A percentile compares a stretch with the other conserved stretches of the same genome.
phyloP scores from a whole-genome alignment of 352 stramenopile species.

The Globisporangium abappressorium region DNA sequence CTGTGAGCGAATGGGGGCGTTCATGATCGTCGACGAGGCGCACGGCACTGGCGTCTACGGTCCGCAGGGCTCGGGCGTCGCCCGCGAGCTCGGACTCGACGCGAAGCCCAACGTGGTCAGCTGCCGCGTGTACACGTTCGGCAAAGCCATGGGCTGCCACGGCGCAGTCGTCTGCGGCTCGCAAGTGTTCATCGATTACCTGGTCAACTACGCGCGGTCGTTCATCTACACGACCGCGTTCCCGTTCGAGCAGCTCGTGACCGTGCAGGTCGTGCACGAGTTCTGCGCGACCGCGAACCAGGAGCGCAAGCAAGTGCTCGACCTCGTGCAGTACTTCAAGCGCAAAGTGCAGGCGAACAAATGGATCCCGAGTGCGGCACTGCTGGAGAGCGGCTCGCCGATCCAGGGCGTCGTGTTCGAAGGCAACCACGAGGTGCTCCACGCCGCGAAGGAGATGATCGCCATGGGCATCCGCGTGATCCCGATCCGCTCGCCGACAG shows the following conservation, averaged over 20 bases:
- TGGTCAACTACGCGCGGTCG: slow-evolving; percentile 96
- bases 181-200: slow-evolving; percentile 88
- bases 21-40: slow-evolving; percentile 96
- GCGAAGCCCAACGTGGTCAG: slow-evolving; percentile 71
- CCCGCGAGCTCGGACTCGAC: slow-evolving; percentile 73
- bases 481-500: slow-evolving; percentile 95
- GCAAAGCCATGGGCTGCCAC: slow-evolving; percentile 96
- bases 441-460: slow-evolving; percentile 67
- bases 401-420: slow-evolving; percentile 95
- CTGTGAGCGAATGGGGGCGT: slow-evolving; percentile 75
- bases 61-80: slow-evolving; percentile 65
- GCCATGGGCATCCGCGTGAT: slow-evolving; percentile 87
- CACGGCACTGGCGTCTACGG: slow-evolving; percentile 92
- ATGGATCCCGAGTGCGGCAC: slow-evolving; percentile 38
- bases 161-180: slow-evolving; percentile 93
- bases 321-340: slow-evolving; percentile 85
- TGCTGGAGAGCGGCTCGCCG: slow-evolving; percentile 75
- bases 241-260: slow-evolving; percentile 89
- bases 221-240: slow-evolving; percentile 98
- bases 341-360: slow-evolving; percentile 28
- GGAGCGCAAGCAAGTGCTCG: slow-evolving; percentile 35
- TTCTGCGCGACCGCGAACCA: slow-evolving; percentile 60
- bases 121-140: slow-evolving; percentile 94
- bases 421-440: slow-evolving; percentile 88
- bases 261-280: slow-evolving; percentile 88